phyloP scores from a whole-genome alignment of 2,329 filamentous ascomycete genomes.

The Torrubiella hemipterigena region DNA sequence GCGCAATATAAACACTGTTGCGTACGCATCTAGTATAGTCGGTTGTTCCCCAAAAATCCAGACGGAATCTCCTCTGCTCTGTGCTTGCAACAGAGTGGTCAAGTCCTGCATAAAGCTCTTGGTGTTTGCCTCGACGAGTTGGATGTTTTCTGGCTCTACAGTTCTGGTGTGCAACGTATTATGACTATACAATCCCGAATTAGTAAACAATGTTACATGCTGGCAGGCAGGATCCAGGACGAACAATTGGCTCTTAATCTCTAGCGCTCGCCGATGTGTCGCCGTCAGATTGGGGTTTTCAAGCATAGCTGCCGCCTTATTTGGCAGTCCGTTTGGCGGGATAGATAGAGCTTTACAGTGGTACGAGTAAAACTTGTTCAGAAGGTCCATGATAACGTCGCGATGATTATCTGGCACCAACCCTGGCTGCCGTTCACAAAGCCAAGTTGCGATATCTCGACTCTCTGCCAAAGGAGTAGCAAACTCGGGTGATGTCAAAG shows the following conservation, averaged over 20 bases:
- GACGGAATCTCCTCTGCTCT: constrained; percentile 3
- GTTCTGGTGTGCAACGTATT: constrained; percentile 12
- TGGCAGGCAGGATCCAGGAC: constrained; percentile 4
- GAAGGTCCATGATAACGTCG: constrained; percentile 11
- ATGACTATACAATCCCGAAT: constrained; percentile 10
- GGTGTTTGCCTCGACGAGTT: constrained; percentile 11
- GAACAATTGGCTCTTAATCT: constrained; percentile 19
- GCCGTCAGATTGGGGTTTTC: constrained; percentile 14
- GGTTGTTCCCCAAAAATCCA: constrained; percentile 17
- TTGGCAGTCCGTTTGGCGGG: constrained; percentile 14
- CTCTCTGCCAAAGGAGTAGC: constrained; percentile 13
- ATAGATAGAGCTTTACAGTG: constrained; percentile 14
- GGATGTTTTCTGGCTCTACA: constrained; percentile 13
- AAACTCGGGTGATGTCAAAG: constrained; percentile 14
- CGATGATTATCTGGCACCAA: constrained; percentile 13
- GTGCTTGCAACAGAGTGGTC: constrained; percentile 8
- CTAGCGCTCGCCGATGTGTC: constrained; percentile 15
- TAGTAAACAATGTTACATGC: neutral
- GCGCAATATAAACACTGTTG: constrained; percentile 10
- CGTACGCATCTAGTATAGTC: constrained; percentile 18
- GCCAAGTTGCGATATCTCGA: constrained; percentile 15
- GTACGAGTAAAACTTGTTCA: constrained; percentile 14
- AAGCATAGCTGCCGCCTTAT: constrained; percentile 16
- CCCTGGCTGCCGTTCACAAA: constrained; percentile 15
- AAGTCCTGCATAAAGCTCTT: constrained; percentile 12